Percentiles rank a stretch among this genome's conserved stretches.
Conservation (phyloP, 1,139 yeast species). For the Magnusiomyces suaveolens region DNA sequence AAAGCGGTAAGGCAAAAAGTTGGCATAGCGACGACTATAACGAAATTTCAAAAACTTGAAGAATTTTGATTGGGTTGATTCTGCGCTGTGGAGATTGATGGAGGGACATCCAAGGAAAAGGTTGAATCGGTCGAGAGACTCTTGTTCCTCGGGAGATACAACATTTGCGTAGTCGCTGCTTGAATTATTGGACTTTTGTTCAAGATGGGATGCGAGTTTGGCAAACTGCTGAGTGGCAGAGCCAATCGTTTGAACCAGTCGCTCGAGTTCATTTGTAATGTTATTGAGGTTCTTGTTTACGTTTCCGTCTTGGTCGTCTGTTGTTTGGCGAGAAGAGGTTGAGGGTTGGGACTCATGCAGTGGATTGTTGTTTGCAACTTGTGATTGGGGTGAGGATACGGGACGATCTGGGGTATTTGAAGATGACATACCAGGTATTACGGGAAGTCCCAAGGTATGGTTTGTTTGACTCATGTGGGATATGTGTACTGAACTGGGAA, state of each 20-base stretch:
- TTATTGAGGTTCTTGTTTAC: background rate
- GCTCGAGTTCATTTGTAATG: background rate
- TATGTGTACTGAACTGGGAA: background rate
- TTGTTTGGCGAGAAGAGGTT: too few relatives aligned
- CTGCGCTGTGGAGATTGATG: background rate
- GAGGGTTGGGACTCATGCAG: too few relatives aligned
- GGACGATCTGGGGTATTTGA: background rate
- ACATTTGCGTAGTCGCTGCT: background rate
- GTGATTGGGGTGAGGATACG: background rate
- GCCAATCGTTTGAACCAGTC: background rate
- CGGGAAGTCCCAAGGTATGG: background rate
- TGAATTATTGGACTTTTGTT: background rate
- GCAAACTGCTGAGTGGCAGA: background rate
- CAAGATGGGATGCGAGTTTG: background rate
- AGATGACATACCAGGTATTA: background rate
- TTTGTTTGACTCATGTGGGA: background rate
- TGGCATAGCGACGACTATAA: constrained; percentile 13
- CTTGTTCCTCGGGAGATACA: background rate
- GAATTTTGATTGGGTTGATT: background rate
- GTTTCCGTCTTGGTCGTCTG: too few relatives aligned
- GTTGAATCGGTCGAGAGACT: background rate
- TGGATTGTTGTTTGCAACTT: background rate
- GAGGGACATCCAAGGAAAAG: background rate
- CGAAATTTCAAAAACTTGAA: constrained; percentile 7
- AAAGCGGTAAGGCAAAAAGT: constrained; percentile 13